phyloP scores from a whole-genome alignment of 2,329 filamentous ascomycete genomes.

The Domatiomyces globalis region DNA sequence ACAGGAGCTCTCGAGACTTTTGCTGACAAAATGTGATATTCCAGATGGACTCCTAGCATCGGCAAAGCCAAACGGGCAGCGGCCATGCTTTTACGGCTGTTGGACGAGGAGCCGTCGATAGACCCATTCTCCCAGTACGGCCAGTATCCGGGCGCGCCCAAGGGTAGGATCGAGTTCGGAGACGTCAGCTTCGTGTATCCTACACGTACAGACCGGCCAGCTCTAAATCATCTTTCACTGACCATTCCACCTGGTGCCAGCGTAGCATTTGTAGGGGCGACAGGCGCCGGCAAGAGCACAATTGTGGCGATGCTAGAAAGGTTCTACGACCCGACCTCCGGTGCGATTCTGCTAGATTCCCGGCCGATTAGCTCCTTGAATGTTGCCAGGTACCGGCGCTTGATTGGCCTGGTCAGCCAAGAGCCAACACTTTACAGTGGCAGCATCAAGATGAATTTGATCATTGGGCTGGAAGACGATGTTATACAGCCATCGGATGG shows the following conservation, averaged over 20 bases:
- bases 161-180: slow-evolving; percentile 38
- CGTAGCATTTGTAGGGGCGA: slow-evolving; percentile 68
- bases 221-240: slow-evolving; percentile 44
- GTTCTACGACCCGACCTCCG: slow-evolving; percentile 76
- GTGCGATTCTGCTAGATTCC: slow-evolving; percentile 66
- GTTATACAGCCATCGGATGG: too few species aligned
- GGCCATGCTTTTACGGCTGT: too few species aligned
- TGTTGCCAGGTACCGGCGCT: slow-evolving; percentile 70
- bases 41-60: too few species aligned
- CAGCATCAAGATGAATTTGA: too few species aligned
- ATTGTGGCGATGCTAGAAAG: slow-evolving; percentile 81
- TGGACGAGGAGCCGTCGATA: too few species aligned
- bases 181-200: slow-evolving; percentile 54
- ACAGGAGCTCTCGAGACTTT: too few species aligned
- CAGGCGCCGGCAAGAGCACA: slow-evolving; percentile 84
- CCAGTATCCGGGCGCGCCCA: too few species aligned
- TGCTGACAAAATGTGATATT: too few species aligned
- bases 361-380: slow-evolving; percentile 58
- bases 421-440: too few species aligned
- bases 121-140: too few species aligned
- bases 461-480: too few species aligned
- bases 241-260: slow-evolving; percentile 31
- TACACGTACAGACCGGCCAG: slow-evolving; percentile 35
- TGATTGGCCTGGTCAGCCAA: slow-evolving; percentile 80
- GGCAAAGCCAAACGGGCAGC: too few species aligned